Evolutionary conservation across 2,329 filamentous ascomycete species (phyloP).

Genomic region (Trichoderma endophyticum): DNA sequence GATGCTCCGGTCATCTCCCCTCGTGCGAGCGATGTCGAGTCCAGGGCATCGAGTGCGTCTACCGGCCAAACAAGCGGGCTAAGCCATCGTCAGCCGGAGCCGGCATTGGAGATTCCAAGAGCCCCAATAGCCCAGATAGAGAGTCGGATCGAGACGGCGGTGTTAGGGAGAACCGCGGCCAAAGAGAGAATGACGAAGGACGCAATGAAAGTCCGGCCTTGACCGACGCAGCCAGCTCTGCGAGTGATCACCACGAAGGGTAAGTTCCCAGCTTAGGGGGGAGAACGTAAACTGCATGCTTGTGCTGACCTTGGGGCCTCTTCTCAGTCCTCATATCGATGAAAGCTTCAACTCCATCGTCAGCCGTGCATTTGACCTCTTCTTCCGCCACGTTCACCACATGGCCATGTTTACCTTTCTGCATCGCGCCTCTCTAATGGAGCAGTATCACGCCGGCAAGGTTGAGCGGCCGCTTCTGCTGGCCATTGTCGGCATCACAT

Average conservation of each 20-base stretch:
- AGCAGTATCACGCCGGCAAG: conserved; percentile 55
- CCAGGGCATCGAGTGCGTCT: conserved; percentile 55
- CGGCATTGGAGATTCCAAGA: conserved; percentile 23
- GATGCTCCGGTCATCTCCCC: conserved; percentile 56
- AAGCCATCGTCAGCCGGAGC: conserved; percentile 24
- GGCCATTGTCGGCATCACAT: conserved; percentile 54
- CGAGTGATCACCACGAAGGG: conserved; percentile 36
- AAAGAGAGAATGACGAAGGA: conserved; percentile 26
- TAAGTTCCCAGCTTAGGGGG: conserved; percentile 25
- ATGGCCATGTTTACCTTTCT: conserved; percentile 58
- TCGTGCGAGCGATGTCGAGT: conserved; percentile 49
- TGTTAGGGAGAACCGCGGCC: not conserved
- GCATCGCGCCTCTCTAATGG: conserved; percentile 58
- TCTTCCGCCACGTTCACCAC: conserved; percentile 58
- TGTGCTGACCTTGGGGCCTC: not conserved
- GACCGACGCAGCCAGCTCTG: conserved; percentile 33
- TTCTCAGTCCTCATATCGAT: conserved; percentile 35
- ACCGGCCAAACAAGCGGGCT: conserved; percentile 47
- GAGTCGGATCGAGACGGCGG: conserved; percentile 27
- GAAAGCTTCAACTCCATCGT: conserved; percentile 49
- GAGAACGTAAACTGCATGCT: no score
- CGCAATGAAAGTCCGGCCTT: conserved; percentile 36
- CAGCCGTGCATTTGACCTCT: conserved; percentile 52
- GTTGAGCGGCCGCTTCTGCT: conserved; percentile 54
- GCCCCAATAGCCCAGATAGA: conserved; percentile 35